Percentiles rank a stretch among this genome's conserved stretches.
phyloP scores from a whole-genome alignment of 2,329 filamentous ascomycete genomes.

The Trichophyton mentagrophytes region DNA sequence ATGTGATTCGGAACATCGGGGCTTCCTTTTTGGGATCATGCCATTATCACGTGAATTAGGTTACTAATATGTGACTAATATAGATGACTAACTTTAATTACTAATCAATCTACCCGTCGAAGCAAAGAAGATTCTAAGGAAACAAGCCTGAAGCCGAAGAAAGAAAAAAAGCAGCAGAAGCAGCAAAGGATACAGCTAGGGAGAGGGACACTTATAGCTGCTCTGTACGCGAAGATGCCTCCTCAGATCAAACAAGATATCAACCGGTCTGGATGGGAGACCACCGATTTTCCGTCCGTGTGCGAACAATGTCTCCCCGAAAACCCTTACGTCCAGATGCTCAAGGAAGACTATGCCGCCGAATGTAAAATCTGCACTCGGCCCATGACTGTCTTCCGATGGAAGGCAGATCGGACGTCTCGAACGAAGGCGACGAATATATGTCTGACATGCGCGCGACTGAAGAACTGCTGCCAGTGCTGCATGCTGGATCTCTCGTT shows the following conservation, averaged over 20 bases:
- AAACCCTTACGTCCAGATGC: conserved; percentile 96
- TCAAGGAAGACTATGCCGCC: conserved; percentile 90
- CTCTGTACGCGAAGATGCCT: conserved; percentile 38
- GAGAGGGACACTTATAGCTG: neutral
- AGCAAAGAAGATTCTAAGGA: neutral
- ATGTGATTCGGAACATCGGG: neutral
- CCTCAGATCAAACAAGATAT: conserved; percentile 93
- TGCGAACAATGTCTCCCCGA: conserved; percentile 86
- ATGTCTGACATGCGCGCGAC: conserved; percentile 86
- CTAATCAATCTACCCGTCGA: neutral
- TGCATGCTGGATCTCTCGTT: conserved; percentile 98
- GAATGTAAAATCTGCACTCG: conserved; percentile 83
- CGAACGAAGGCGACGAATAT: conserved; percentile 91
- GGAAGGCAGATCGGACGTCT: conserved; percentile 83
- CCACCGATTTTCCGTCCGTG: conserved; percentile 42
- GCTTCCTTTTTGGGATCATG: neutral
- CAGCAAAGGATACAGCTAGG: neutral
- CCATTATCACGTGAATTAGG: neutral
- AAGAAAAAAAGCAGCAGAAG: neutral
- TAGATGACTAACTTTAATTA: neutral
- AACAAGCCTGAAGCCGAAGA: neutral
- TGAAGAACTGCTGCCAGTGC: conserved; percentile 98
- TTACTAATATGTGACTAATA: neutral
- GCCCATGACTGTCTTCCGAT: conserved; percentile 89
- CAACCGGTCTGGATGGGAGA: conserved; percentile 92